These are phyloP conservation scores for Metschnikowia reukaufii DNA, from an alignment of 805 yeast species.

Conservation along the genomic window DNA sequence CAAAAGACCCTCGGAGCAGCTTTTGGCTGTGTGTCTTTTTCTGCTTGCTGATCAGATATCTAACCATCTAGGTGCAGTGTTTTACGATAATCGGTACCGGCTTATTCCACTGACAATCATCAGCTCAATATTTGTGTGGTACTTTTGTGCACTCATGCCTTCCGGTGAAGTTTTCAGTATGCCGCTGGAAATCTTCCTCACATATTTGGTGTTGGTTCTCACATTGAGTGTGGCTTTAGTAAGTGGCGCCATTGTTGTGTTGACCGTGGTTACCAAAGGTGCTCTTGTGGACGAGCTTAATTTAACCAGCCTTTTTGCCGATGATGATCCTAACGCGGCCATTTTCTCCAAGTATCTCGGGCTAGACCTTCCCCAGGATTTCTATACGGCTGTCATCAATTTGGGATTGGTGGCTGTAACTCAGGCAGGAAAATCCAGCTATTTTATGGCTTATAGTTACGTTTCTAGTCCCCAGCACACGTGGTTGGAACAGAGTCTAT, in stretches of 20 bases:
- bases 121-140: conserved; percentile 47
- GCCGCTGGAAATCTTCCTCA: conserved; percentile 56
- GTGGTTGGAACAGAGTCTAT: conserved; percentile 39
- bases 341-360: conserved; percentile 30
- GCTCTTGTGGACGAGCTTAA: conserved; percentile 34
- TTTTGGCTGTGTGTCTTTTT: conserved; percentile 51
- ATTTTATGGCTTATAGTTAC: conserved; percentile 55
- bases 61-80: conserved; percentile 62
- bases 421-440: conserved; percentile 67
- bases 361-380: conserved; percentile 56
- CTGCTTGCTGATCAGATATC: conserved; percentile 59
- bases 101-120: conserved; percentile 62
- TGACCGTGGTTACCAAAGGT: conserved; percentile 63
- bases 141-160: conserved; percentile 35
- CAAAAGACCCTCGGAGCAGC: conserved; percentile 51
- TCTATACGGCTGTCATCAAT: conserved; percentile 59
- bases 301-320: conserved; percentile 34
- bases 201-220: conserved; percentile 67
- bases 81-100: conserved; percentile 52
- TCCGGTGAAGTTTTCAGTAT: conserved; percentile 45
- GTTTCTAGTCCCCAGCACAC: conserved; percentile 51
- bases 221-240: conserved; percentile 49
- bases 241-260: conserved; percentile 52
- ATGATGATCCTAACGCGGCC: conserved; percentile 26
- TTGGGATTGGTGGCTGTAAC: conserved; percentile 63